Percentiles rank a stretch among this genome's conserved stretches.
Conservation (phyloP, 2,329 filamentous ascomycete species). For the Cladophialophora psammophila region DNA sequence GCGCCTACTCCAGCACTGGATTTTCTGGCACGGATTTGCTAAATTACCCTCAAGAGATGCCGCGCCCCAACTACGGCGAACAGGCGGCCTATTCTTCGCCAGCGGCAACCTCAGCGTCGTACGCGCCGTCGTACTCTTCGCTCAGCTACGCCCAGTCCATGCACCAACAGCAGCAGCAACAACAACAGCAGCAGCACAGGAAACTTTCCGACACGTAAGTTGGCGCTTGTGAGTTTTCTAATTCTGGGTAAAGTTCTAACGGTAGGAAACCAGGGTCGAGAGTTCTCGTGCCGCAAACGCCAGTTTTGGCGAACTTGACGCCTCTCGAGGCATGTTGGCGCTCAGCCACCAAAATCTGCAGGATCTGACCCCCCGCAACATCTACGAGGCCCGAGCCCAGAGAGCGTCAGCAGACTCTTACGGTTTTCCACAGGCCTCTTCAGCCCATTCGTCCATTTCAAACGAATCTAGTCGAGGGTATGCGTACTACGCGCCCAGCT, state of each 20-base stretch:
- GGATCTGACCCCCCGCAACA: conserved; percentile 84
- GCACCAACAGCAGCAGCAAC: conserved; percentile 56
- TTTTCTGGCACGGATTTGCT: conserved; percentile 71
- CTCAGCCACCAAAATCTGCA: conserved; percentile 72
- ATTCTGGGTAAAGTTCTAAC: conserved; percentile 47
- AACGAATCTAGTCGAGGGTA: conserved; percentile 87
- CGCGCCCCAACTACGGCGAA: conserved; percentile 76
- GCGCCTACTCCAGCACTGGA: conserved; percentile 70
- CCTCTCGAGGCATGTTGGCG: conserved; percentile 91
- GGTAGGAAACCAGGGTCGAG: conserved; percentile 23
- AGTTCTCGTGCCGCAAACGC: conserved; percentile 63
- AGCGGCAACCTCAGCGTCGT: conserved; percentile 72
- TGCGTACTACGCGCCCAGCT: conserved; percentile 80
- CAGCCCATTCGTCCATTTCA: conserved; percentile 88
- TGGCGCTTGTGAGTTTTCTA: conserved; percentile 50
- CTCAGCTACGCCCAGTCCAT: conserved; percentile 76
- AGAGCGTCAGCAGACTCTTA: conserved; percentile 85
- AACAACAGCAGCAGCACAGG: conserved; percentile 64
- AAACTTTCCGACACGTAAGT: conserved; percentile 88
- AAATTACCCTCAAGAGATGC: conserved; percentile 77
- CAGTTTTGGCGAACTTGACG: conserved; percentile 87
- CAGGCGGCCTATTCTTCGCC: conserved; percentile 74
- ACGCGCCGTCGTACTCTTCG: conserved; percentile 74
- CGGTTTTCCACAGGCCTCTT: conserved; percentile 85
- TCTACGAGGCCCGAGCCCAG: conserved; percentile 75